Evolutionary conservation across 139 green algal genomes (phyloP).

Genomic region (Micractinium sp.): DNA sequence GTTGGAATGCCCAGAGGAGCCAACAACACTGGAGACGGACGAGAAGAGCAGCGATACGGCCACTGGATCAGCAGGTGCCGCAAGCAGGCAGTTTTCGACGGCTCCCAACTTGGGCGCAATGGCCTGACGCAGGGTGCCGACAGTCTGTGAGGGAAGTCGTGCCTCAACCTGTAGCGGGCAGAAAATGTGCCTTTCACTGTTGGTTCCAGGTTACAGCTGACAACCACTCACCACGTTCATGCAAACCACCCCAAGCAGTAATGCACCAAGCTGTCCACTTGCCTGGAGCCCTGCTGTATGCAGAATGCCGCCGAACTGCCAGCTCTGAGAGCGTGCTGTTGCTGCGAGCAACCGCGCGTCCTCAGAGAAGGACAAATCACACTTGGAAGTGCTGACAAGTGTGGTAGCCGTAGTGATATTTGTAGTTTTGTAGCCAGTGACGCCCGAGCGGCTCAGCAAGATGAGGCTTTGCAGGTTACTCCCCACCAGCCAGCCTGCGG

Average conservation of each 20-base stretch:
- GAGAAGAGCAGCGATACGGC: slow-evolving; percentile 61
- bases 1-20: slow-evolving; percentile 73
- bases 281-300: slow-evolving; percentile 54
- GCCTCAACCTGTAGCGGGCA: slow-evolving; percentile 39
- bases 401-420: not conserved
- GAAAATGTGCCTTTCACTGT: too few species aligned
- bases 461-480: slow-evolving; percentile 28
- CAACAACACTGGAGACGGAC: slow-evolving; percentile 71
- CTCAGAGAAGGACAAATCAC: slow-evolving; percentile 21
- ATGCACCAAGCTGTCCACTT: not conserved
- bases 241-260: not conserved
- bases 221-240: not conserved
- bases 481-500: slow-evolving; percentile 57
- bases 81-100: not conserved
- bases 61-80: not conserved
- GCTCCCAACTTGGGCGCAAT: slow-evolving; percentile 49
- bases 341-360: not conserved
- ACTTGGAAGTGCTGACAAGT: slow-evolving; percentile 4
- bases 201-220: not conserved
- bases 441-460: slow-evolving; percentile 10
- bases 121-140: slow-evolving; percentile 20
- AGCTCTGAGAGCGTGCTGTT: too few species aligned
- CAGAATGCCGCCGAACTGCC: slow-evolving; percentile 4
- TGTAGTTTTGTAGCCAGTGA: not conserved
- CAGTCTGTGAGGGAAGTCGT: slow-evolving; percentile 21